These are phyloP conservation scores for Conringia planisiliqua DNA, from an alignment of 345 rosid genomes.

Conservation along the genomic window DNA sequence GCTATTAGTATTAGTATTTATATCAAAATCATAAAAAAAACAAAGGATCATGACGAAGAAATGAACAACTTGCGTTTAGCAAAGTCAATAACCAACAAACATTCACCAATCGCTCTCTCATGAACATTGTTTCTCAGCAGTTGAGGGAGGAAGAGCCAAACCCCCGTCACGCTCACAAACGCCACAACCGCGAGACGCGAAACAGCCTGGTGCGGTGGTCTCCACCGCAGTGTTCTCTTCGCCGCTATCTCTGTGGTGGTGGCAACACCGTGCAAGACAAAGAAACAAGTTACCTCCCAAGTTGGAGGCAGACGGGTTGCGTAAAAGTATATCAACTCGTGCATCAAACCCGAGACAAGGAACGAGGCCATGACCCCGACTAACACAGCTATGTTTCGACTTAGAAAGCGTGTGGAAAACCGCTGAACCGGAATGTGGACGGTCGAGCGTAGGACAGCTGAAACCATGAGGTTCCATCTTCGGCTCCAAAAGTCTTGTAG, in stretches of 20 bases:
- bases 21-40: too few species aligned
- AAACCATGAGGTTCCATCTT: conserved; percentile 74
- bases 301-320: conserved; percentile 46
- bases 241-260: conserved; percentile 43
- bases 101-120: conserved; percentile 40
- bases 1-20: neutral
- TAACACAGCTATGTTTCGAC: conserved; percentile 30
- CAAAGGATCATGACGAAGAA: neutral
- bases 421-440: conserved; percentile 47
- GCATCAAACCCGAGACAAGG: conserved; percentile 65
- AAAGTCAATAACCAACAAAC: conserved; percentile 15
- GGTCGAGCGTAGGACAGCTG: conserved; percentile 48
- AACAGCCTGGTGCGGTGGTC: conserved; percentile 29
- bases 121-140: conserved; percentile 40
- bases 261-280: conserved; percentile 53
- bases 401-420: conserved; percentile 12
- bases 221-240: conserved; percentile 36
- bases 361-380: conserved; percentile 48
- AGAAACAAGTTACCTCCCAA: conserved; percentile 76
- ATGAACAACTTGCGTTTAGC: conserved; percentile 7
- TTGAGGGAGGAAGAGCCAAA: conserved; percentile 57
- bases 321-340: conserved; percentile 55
- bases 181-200: conserved; percentile 39
- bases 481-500: conserved; percentile 84
- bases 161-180: conserved; percentile 44